Base-by-base conservation (phyloP, 1,284 basidiomycete species). In the Irpex sp. region DNA sequence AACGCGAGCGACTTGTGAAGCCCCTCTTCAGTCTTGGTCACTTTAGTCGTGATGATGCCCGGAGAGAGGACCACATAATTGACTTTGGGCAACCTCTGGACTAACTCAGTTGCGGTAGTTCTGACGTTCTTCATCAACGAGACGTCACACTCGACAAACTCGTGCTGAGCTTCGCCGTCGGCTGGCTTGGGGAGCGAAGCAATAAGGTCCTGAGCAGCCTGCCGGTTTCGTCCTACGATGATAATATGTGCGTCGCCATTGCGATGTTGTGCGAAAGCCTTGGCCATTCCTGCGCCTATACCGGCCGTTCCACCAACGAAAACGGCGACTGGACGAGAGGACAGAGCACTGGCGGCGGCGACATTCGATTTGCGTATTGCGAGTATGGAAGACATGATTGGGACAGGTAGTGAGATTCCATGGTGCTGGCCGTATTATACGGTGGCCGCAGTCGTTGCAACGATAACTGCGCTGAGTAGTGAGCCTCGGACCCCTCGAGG, bases 281-380 rank as follows among this genome's bases (percentile, higher is more conserved):
- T 62, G 0, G 71, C 73, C 42, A 71, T 69, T n/a, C 67, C 74
- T 51, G 71, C 70, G 8, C 76, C 75, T 14, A 77, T 71, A 12
- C 76, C 75, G 19, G 71, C 72, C 3, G 76, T 73, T 2, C 71
- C 71, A 33, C 75, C 75, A 16, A 76, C 68, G 62, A 76, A 75
- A 57, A 77, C 58, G 12, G 75, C 74, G 36, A 72, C 67, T 14
- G 76, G 74, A 37, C 65, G 59, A 28, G 60, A 60, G 36, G 66
- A 62, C n/a, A 61, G 55, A 18, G 55, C 33, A 33, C 58, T 53
- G 28, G 35, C 58, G 8, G 56, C 51, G 19, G 54, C 37, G 28
- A 57, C 23, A 51, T 63, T 63, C 21, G 62, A 45, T n/a, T 33
- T 33, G 28, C 28, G 28, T 33, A 33, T 33, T 2, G 28, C 28